Base-by-base conservation (phyloP, 805 yeast species). In the Metschnikowia vanudenii region DNA sequence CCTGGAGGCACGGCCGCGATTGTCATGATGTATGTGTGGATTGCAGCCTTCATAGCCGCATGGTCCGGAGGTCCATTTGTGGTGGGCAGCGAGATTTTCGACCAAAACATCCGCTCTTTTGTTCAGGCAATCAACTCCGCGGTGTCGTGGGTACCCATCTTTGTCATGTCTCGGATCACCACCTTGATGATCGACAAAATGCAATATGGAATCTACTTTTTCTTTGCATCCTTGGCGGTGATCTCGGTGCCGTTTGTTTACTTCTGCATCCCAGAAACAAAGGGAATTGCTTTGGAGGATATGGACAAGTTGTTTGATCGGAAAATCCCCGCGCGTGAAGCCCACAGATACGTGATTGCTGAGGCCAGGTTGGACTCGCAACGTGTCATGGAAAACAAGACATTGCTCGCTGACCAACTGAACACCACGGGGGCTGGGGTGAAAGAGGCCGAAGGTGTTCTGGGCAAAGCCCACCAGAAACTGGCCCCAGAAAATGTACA, bases 51-150 rank as follows among this genome's bases (percentile, higher is more conserved):
- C 41, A 69, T 69, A 18, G 56, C 62, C 33, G 72, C 71, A 5
- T 69, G 73, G 74, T 64, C 69, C 6, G 72, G 69, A 1, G 72
- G 72, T 17, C 74, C 73, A 6, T 69, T 65, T 53, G 72, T 69
- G 18, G 66, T 68, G 32, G 73, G 74, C 3, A 50, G 65, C 36
- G 74, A 69, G 49, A 64, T 69, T 4, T 69, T 67, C 50, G 73
- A 68, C 55, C 72, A 67, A 51, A 68, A 69, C 45, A 66, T 69
- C 51, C 55, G 74, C 41, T 62, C 71, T 16, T 68, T 69, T 42
- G 69, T 65, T 30, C 72, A 67, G 54, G 71, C 71, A 45, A 65
- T 68, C 46, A 67, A 67, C 52, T 71, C 73, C 2, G 72, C 73
- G 11, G 67, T 66, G 20, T 63, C 68, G 31, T 68, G 73, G 74